Conservation (phyloP, 192 early-diverging fungal genomes). For the Lobosporangium transversale region DNA sequence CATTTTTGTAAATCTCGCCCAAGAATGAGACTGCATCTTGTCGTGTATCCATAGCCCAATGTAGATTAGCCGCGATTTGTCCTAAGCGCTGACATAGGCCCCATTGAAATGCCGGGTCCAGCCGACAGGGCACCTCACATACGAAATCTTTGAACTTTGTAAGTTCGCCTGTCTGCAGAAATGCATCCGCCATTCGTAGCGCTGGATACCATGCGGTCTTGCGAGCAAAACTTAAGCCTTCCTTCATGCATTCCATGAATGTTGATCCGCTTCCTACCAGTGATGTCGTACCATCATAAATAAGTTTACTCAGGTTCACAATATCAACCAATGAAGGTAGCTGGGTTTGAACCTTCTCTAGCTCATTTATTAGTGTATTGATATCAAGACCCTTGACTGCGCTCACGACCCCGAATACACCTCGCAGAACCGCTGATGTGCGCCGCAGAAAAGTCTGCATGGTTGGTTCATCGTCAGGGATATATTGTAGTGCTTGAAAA, state of each 20-base stretch:
- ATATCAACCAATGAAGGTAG: too few relatives aligned
- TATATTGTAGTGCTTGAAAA: too few relatives aligned
- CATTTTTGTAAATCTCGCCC: constrained; percentile 15
- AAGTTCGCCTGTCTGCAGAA: too few relatives aligned
- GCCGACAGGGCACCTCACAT: too few relatives aligned
- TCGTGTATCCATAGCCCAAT: neutral
- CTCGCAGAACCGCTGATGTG: neutral
- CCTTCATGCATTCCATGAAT: neutral
- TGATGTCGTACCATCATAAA: neutral
- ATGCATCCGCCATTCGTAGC: too few relatives aligned
- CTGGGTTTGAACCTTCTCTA: neutral
- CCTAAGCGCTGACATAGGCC: too few relatives aligned
- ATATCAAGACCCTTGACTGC: neutral
- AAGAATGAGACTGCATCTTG: neutral
- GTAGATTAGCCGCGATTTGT: neutral
- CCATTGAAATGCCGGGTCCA: too few relatives aligned
- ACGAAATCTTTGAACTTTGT: too few relatives aligned
- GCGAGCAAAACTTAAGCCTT: neutral
- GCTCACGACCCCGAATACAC: too few relatives aligned
- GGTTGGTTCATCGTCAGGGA: too few relatives aligned
- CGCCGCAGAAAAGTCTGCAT: neutral
- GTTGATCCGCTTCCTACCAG: neutral
- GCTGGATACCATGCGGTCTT: too few relatives aligned
- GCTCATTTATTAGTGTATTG: neutral
- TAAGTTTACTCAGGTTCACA: neutral